These are phyloP conservation scores for Lachnellula occidentalis DNA, from an alignment of 2,329 filamentous ascomycete species.

Conservation along the genomic window DNA sequence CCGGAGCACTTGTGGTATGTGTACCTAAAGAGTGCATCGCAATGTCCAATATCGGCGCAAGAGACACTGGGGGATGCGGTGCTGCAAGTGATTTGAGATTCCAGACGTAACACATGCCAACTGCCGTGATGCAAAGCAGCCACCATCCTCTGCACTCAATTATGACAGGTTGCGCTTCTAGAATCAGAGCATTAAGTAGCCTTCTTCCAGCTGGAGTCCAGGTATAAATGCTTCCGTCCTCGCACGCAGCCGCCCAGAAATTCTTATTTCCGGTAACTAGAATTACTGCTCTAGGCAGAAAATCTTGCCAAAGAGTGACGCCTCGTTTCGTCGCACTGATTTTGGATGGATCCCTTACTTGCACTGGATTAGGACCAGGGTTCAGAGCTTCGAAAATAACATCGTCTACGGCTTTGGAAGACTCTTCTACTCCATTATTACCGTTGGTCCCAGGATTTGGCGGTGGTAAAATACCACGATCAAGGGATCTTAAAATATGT, in stretches of 20 bases:
- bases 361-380: constrained; percentile 54
- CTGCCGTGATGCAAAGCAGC: constrained; percentile 83
- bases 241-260: constrained; percentile 90
- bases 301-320: constrained; percentile 87
- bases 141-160: constrained; percentile 85
- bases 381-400: constrained; percentile 86
- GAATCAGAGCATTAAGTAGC: constrained; percentile 73
- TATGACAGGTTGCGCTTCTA: constrained; percentile 92
- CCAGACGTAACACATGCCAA: constrained; percentile 90
- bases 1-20: constrained; percentile 71
- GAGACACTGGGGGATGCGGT: constrained; percentile 82
- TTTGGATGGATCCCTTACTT: constrained; percentile 73
- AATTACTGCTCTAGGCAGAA: constrained; percentile 78
- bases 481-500: constrained; percentile 76
- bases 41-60: constrained; percentile 83
- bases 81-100: constrained; percentile 78
- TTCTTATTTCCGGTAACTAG: constrained; percentile 83
- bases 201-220: constrained; percentile 92
- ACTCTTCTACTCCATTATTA: constrained; percentile 48
- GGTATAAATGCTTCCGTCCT: constrained; percentile 82
- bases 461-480: constrained; percentile 50
- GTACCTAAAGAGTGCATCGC: constrained; percentile 73
- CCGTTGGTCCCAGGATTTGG: constrained; percentile 31
- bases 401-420: constrained; percentile 59
- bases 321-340: constrained; percentile 78